Conservation (phyloP, 305 asterid species). For the Ruellia speciosa region DNA sequence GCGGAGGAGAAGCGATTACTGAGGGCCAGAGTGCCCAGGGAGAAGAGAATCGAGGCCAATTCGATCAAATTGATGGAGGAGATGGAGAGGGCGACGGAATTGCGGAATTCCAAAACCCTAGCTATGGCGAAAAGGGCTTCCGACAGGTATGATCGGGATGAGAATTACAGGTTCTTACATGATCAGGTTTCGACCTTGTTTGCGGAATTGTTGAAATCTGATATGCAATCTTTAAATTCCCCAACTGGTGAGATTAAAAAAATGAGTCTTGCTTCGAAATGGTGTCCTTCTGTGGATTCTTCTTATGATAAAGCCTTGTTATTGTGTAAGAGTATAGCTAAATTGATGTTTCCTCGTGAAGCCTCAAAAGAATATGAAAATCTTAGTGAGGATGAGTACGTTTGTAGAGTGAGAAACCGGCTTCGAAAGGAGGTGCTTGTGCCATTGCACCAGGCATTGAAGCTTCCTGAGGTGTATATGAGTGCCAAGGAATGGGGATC, state of each 20-base stretch:
- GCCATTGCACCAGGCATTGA: constrained; percentile 33
- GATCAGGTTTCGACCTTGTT: constrained; percentile 24
- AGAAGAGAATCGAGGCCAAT: constrained; percentile 19
- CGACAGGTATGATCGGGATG: constrained; percentile 23
- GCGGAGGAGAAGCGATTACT: constrained; percentile 21
- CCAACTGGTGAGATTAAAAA: constrained; percentile 10
- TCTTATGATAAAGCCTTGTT: constrained; percentile 29
- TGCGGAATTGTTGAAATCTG: constrained; percentile 28
- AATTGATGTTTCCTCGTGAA: constrained; percentile 27
- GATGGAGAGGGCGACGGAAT: constrained; percentile 22
- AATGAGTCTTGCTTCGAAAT: constrained; percentile 35
- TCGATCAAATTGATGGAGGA: constrained; percentile 18
- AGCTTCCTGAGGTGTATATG: constrained; percentile 36
- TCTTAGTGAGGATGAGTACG: constrained; percentile 31
- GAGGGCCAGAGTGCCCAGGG: constrained; percentile 22
- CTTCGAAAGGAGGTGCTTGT: constrained; percentile 36
- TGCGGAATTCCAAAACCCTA: constrained; percentile 17
- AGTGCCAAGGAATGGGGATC: constrained; percentile 33
- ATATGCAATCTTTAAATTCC: constrained; percentile 23
- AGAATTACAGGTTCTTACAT: constrained; percentile 27
- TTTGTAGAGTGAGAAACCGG: constrained; percentile 26
- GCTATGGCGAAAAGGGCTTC: constrained; percentile 23
- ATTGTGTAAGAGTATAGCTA: constrained; percentile 30
- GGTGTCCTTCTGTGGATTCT: constrained; percentile 39
- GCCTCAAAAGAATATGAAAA: constrained; percentile 21